A percentile compares a stretch with the other conserved stretches of the same genome.
Evolutionary conservation across 805 yeast species (phyloP).

Genomic region (Metschnikowia cerradonensis): DNA sequence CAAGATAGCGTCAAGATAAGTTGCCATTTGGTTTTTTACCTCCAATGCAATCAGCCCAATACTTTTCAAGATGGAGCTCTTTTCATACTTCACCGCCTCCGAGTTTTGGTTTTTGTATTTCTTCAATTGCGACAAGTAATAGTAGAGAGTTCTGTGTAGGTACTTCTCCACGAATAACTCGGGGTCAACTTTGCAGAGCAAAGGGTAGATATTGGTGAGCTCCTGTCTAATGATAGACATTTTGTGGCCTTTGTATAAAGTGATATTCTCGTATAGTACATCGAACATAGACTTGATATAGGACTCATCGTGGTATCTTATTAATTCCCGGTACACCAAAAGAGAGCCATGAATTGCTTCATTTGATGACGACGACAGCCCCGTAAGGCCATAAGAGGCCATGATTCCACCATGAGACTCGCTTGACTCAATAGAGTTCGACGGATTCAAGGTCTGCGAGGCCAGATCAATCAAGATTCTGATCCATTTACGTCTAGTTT

Average conservation of each 20-base stretch:
- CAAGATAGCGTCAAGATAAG: slow-evolving; percentile 83
- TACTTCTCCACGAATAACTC: slow-evolving; percentile 73
- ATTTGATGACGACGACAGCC: slow-evolving; percentile 25
- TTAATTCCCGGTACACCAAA: slow-evolving; percentile 74
- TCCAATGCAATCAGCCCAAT: slow-evolving; percentile 81
- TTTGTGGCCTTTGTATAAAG: slow-evolving; percentile 73
- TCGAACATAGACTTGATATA: slow-evolving; percentile 69
- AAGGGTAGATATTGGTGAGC: slow-evolving; percentile 78
- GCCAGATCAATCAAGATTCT: slow-evolving; percentile 66
- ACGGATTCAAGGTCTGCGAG: slow-evolving; percentile 46
- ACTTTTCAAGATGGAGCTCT: slow-evolving; percentile 69
- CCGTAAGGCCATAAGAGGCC: slow-evolving; percentile 8
- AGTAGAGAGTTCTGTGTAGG: slow-evolving; percentile 72
- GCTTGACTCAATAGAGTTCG: slow-evolving; percentile 11
- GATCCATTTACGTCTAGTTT: slow-evolving; percentile 72
- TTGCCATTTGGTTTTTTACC: slow-evolving; percentile 79
- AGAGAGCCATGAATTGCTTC: slow-evolving; percentile 87
- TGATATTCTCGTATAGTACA: slow-evolving; percentile 70
- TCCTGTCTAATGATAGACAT: slow-evolving; percentile 74
- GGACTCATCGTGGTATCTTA: slow-evolving; percentile 63
- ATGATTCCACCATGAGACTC: slow-evolving; percentile 6
- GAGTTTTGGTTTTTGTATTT: slow-evolving; percentile 48
- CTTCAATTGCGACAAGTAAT: slow-evolving; percentile 73
- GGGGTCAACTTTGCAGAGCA: slow-evolving; percentile 74
- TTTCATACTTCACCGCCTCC: slow-evolving; percentile 48